phyloP scores from a whole-genome alignment of 306 rosid genomes.

The Cucumis melo region DNA sequence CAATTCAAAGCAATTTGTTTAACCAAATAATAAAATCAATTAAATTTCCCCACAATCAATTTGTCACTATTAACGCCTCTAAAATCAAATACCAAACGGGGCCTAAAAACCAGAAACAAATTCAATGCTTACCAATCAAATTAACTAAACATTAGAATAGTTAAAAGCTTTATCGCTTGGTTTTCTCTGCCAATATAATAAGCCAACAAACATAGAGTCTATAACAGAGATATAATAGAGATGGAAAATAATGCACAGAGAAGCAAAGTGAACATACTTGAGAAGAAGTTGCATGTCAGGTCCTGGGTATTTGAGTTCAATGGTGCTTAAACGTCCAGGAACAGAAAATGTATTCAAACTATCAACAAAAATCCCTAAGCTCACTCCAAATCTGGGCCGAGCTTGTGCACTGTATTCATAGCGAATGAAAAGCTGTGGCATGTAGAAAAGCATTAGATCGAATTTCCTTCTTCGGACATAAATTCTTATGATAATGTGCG shows the following conservation, averaged over 20 bases:
- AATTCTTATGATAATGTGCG: background rate
- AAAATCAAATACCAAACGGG: no score
- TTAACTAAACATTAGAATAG: background rate
- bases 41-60: no score
- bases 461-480: background rate
- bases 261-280: slow-evolving; percentile 33
- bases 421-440: slow-evolving; percentile 48
- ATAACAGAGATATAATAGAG: background rate
- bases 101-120: background rate
- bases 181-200: background rate
- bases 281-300: slow-evolving; percentile 93
- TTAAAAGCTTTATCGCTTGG: background rate
- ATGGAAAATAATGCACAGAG: background rate
- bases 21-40: no score
- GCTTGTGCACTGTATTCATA: slow-evolving; percentile 71
- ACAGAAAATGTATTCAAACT: slow-evolving; percentile 71
- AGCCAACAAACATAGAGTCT: background rate
- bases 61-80: no score
- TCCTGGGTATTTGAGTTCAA: slow-evolving; percentile 80
- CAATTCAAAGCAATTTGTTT: no score
- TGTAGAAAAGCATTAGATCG: background rate
- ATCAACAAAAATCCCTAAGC: slow-evolving; percentile 76
- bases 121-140: background rate
- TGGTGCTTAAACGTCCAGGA: slow-evolving; percentile 44
- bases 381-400: slow-evolving; percentile 77